A percentile compares a stretch with the other conserved stretches of the same genome.
These are phyloP conservation scores for Yamadazyma spencermartinsiae DNA, from an alignment of 1,139 yeast genomes.

Conservation along the genomic window DNA sequence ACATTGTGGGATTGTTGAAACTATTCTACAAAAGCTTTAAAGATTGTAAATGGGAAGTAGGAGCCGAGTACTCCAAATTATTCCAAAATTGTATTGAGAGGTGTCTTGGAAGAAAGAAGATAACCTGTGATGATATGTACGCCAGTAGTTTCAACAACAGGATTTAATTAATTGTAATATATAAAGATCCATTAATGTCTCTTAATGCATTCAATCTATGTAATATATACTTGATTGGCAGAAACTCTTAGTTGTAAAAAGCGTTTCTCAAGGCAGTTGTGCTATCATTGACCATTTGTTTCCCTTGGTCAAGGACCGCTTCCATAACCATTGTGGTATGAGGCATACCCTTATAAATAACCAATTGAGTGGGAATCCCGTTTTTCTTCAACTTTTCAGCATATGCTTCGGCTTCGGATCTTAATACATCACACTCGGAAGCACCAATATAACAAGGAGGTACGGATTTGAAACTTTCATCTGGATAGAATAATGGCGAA, in stretches of 20 bases:
- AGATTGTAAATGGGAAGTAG: conserved; percentile 54
- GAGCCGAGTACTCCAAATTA: conserved; percentile 52
- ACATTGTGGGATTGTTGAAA: conserved; percentile 49
- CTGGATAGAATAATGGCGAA: conserved; percentile 44
- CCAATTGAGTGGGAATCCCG: conserved; percentile 36
- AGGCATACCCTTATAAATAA: conserved; percentile 44
- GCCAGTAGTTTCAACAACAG: conserved; percentile 1
- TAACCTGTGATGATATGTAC: conserved; percentile 52
- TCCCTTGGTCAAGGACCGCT: conserved; percentile 41
- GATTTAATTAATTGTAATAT: not conserved
- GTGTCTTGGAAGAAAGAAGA: conserved; percentile 45
- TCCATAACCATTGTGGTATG: conserved; percentile 54
- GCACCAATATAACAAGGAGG: conserved; percentile 48
- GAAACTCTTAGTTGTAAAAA: conserved; percentile 11
- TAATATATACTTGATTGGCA: too few relatives aligned
- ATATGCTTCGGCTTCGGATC: conserved; percentile 46
- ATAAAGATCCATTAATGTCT: not conserved
- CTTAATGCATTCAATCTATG: not conserved
- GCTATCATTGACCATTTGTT: conserved; percentile 31
- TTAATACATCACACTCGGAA: conserved; percentile 48
- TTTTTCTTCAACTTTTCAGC: conserved; percentile 38
- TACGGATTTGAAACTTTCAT: conserved; percentile 35
- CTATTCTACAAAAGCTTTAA: conserved; percentile 39
- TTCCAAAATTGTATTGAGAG: conserved; percentile 53
- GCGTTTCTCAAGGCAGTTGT: conserved; percentile 27